These are phyloP conservation scores for Cryptococcus hybrid DNA, from an alignment of 1,284 basidiomycete species.

Conservation along the genomic window DNA sequence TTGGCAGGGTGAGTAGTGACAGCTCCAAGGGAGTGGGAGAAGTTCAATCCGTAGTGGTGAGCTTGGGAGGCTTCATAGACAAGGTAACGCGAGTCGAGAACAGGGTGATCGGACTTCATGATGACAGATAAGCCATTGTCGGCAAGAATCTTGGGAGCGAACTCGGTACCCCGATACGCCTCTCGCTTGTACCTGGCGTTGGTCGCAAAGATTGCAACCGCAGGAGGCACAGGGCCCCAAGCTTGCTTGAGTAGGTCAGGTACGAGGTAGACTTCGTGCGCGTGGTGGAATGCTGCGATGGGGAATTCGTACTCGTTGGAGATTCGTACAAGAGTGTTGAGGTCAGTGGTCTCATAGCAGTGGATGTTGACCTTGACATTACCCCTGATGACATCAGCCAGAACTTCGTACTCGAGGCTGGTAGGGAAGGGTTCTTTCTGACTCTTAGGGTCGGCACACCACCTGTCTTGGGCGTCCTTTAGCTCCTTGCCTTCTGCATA, in stretches of 20 bases:
- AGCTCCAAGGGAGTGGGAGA: slow-evolving; percentile 53
- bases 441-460: slow-evolving; percentile 58
- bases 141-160: slow-evolving; percentile 73
- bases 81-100: slow-evolving; percentile 72
- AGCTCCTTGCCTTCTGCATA: slow-evolving; percentile 73
- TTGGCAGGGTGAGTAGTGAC: slow-evolving; percentile 77
- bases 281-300: slow-evolving; percentile 81
- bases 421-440: slow-evolving; percentile 64
- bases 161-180: slow-evolving; percentile 74
- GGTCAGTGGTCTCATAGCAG: slow-evolving; percentile 74
- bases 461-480: slow-evolving; percentile 67
- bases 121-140: slow-evolving; percentile 71
- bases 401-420: slow-evolving; percentile 74
- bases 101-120: slow-evolving; percentile 65
- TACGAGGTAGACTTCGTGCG: slow-evolving; percentile 80
- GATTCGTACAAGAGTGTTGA: slow-evolving; percentile 61
- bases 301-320: slow-evolving; percentile 71
- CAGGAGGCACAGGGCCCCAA: slow-evolving; percentile 63
- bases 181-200: slow-evolving; percentile 43
- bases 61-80: slow-evolving; percentile 85
- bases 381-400: slow-evolving; percentile 79
- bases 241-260: slow-evolving; percentile 71
- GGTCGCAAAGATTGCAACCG: slow-evolving; percentile 72
- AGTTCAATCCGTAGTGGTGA: slow-evolving; percentile 62
- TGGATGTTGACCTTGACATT: slow-evolving; percentile 69